Evolutionary conservation across 768 basidiomycete species (phyloP), one percentile per base, ranked within the genome.

Genomic region (Fomitopsis pulvina): DNA sequence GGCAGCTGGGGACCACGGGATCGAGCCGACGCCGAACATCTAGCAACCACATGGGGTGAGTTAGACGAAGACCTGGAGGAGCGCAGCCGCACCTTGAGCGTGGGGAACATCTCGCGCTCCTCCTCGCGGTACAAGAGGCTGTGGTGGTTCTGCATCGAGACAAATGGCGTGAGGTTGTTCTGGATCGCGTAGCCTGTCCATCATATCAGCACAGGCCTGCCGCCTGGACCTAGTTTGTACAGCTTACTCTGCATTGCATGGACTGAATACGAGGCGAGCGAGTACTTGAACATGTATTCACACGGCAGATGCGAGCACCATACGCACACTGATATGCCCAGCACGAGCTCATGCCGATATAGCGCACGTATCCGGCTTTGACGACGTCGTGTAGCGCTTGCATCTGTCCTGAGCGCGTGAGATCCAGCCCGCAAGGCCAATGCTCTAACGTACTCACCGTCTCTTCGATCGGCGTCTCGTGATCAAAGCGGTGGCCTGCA

Each of bases 121-220:
- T 76, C 74, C 57, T 76, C 74, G 47, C 74, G 64, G 54, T 76
- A 76, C 30, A 70, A 47, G n/a, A 71, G 63, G 49, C 57, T 66
- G 55, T 76, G 69, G 48, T 69, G 68, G 57, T 76, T 76, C 55
- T 76, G 74, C 73, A 75, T 74, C 8, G 69, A 68, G 60, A 75
- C 69, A 60, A 75, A 75, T 1, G 65, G 64, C 16, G 64, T 67
- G n/a, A 67, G 54, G 21, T 62, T 62, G 51, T 74, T 61, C 30
- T 30, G 41, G 45, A 57, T 53, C 0, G 71, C 69, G 55, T 72
- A 71, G 57, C 66, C 68, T 68, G 38, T 18, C 16, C 5, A 22
- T 27, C 22, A 34, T 3, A 6, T 9, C 25, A n/a, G n/a, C n/a
- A n/a, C n/a, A n/a, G n/a, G n/a, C n/a, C n/a, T n/a, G n/a, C n/a